Percentiles rank a stretch among this genome's conserved stretches.
Evolutionary conservation across 169 alveolate genomes (phyloP).

Genomic region (Babesia divergens): DNA sequence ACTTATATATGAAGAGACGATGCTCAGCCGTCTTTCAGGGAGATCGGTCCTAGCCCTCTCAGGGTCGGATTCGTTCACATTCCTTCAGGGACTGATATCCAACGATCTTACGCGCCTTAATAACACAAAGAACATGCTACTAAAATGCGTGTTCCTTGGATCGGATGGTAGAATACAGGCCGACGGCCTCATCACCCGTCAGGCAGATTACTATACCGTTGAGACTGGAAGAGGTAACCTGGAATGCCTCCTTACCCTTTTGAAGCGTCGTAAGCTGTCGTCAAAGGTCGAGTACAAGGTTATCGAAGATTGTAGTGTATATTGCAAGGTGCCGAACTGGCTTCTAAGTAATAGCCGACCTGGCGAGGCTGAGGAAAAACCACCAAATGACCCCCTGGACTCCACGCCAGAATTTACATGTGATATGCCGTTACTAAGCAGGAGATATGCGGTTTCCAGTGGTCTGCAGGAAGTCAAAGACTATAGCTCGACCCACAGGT

Average conservation of each 20-base stretch:
- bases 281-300: slow-evolving; percentile 17
- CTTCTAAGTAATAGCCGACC: neutral
- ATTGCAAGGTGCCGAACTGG: neutral
- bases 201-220: slow-evolving; percentile 4
- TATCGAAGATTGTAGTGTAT: neutral
- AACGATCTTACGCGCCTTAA: slow-evolving; percentile 45
- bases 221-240: slow-evolving; percentile 24
- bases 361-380: neutral
- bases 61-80: slow-evolving; percentile 68
- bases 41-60: slow-evolving; percentile 57
- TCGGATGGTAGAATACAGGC: slow-evolving; percentile 68
- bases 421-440: neutral
- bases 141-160: slow-evolving; percentile 55
- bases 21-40: slow-evolving; percentile 43
- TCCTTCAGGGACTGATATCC: slow-evolving; percentile 71
- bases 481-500: neutral
- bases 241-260: neutral
- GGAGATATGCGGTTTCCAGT: neutral
- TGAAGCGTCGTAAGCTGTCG: slow-evolving; percentile 36
- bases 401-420: neutral
- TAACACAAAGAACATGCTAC: neutral
- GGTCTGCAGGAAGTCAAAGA: neutral
- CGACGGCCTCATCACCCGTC: slow-evolving; percentile 62
- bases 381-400: neutral
- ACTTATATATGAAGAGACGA: neutral